Evolutionary conservation across 2,329 filamentous ascomycete genomes (phyloP), one percentile per base, ranked within the genome.

Genomic region (Trichoderma arundinaceum): DNA sequence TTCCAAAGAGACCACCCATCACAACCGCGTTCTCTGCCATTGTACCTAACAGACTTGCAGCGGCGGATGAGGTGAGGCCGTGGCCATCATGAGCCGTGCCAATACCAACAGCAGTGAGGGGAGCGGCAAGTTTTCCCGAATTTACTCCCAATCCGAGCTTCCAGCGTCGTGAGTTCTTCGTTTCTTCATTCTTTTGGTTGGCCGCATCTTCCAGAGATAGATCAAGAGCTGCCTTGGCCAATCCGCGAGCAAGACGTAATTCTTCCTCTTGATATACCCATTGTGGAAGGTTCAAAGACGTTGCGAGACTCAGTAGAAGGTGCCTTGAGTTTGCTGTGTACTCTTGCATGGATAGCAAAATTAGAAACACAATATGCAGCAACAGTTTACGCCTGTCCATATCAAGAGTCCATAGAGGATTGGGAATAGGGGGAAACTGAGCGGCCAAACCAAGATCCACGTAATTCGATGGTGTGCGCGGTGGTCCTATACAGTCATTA

Each of bases 1-100:
- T 92, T 8, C 95, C 95, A 73, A 98, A 97, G 44, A 98, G 80
- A 43, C 90, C 88, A 15, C 94, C 94, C 35, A 97, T 90, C 48
- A 93, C 82, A 15, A 95, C 85, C 5, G 89, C 87, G 68, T 90
- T 95, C 43, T 94, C 89, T 2, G 92, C 90, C 73, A 97, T 83
- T 17, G 88, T 85, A 10, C 94, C 94, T 0, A 98, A 81, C 61
- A 97, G 87, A 1, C 88, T 88, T 19, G 93, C 92, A 10, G 92
- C 90, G 22, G 89, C 88, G 2, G 88, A 89, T 1, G 88, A 84
- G 17, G 90, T 89, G 1, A 97, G 82, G 1, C 92, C 92, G 10
- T 92, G 77, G 0, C 92, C 92, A 28, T 90, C 89, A 80, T 94
- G 90, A 0, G 94, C 83, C 1, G 87, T 89, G 28, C 94, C 94